phyloP scores from a whole-genome alignment of 495 filamentous ascomycete genomes.

The Staphylotrichum tortipilum region DNA sequence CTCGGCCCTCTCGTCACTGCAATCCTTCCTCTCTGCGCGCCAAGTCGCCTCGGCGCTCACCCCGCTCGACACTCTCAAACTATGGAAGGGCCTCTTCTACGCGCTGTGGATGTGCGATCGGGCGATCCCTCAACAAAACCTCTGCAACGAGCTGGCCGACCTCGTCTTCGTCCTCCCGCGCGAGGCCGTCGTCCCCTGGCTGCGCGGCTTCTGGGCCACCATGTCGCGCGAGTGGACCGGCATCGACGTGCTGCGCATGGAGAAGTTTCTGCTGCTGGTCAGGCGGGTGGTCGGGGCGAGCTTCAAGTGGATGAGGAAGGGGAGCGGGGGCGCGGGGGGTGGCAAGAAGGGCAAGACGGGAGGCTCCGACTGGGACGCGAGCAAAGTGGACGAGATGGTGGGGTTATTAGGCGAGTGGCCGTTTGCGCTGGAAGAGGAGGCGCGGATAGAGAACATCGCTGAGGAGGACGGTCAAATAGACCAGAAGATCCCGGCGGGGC shows the following conservation, averaged over 20 bases:
- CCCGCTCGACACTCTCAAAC: constrained; percentile 72
- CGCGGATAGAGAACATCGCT: constrained; percentile 16
- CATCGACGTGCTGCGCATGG: constrained; percentile 79
- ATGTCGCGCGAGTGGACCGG: constrained; percentile 71
- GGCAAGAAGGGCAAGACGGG: constrained; percentile 2
- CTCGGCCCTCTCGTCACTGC: constrained; percentile 68
- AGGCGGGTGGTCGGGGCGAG: constrained; percentile 63
- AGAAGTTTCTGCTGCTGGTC: constrained; percentile 86
- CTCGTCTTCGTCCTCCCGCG: constrained; percentile 59
- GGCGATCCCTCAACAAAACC: constrained; percentile 74
- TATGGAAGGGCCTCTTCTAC: constrained; percentile 97
- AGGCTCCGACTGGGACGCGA: constrained; percentile 21
- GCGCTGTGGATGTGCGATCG: constrained; percentile 95
- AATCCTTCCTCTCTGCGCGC: constrained; percentile 64
- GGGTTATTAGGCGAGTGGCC: constrained; percentile 37
- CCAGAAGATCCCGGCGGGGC: constrained; percentile 57
- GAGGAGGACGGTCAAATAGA: constrained; percentile 26
- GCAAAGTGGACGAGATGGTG: constrained; percentile 29
- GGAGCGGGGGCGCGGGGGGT: constrained; percentile 10
- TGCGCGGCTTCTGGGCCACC: constrained; percentile 81
- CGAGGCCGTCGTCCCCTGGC: constrained; percentile 52
- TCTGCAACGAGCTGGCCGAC: constrained; percentile 66
- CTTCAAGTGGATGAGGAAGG: constrained; percentile 48
- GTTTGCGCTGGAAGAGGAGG: constrained; percentile 32
- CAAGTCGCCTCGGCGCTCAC: constrained; percentile 45